These are phyloP conservation scores for Eucalyptus pauciflora DNA, from an alignment of 345 rosid species.

Conservation along the genomic window DNA sequence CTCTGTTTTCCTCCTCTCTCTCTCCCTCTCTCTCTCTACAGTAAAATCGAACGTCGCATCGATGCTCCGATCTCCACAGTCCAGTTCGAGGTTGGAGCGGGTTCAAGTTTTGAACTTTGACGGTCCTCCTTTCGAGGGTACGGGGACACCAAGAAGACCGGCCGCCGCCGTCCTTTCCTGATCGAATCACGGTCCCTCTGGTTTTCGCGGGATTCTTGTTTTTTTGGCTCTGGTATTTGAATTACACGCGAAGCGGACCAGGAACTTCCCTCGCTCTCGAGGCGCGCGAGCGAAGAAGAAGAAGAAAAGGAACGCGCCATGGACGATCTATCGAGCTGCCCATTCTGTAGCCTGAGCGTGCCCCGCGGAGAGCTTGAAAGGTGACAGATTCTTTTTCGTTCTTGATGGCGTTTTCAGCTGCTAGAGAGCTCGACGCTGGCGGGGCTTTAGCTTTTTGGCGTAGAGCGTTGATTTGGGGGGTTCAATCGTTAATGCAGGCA, in stretches of 20 bases:
- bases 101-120: not conserved
- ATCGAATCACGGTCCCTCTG: not conserved
- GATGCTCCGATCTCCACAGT: not conserved
- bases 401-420: not conserved
- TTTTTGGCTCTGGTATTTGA: not conserved
- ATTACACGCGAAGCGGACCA: not conserved
- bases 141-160: not conserved
- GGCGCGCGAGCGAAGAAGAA: not conserved
- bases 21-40: not conserved
- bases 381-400: conserved; percentile 3
- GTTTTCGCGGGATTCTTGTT: not conserved
- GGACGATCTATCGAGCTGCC: conserved; percentile 25
- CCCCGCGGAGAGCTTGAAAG: conserved; percentile 33
- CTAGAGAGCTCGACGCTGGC: not conserved
- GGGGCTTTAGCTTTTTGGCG: not conserved
- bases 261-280: not conserved
- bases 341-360: conserved; percentile 36
- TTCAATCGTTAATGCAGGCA: conserved; percentile 23
- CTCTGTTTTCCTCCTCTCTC: not conserved
- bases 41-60: not conserved
- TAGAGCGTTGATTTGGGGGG: not conserved
- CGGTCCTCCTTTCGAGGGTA: not conserved
- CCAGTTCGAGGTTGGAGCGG: not conserved
- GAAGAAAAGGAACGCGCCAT: not conserved
- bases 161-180: not conserved